Evolutionary conservation across 441 rosid genomes (phyloP), one percentile per base, ranked within the genome.

Genomic region (Gossypium davidsonii): DNA sequence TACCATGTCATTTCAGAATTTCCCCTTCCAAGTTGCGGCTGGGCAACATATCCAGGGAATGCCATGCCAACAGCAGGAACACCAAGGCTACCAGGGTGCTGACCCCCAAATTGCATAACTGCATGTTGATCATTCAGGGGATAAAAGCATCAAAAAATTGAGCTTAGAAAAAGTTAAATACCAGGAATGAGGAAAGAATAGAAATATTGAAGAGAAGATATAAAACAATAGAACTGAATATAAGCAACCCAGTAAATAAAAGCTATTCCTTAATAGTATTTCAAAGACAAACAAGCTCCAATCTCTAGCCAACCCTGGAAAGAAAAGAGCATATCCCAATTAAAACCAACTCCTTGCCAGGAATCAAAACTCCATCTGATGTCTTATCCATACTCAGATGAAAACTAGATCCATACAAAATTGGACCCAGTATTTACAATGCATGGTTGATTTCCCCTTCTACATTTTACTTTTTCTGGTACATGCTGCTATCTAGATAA

Each of bases 1-100:
- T 91, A 95, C 99, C 98, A 95, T 75, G 99, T 87, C 99, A 95
- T 91, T 83, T 95, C 97, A 8, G 96, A 92, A 83, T 86, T 95
- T 75, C 95, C 95, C 59, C 85, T 55, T 76, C 98, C 99, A 85
- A 79, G 92, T 80, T 95, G 97, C 15, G 93, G 91, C 73, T 87
- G 93, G 73, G 88, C 85, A 80, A 91, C 97, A 80, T 95, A 95
- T 85, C 99, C 99, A 61, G 99, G 99, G 80, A 88, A 90, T 56
- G 99, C 99, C 98, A 95, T 90, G 84, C 99, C 99, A 64, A 90
- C 90, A 23, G 97, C 83, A 8, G 99, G 97, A 78, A 94, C 96
- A 58, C 96, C 91, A 15, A 90, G 73, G 46, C 95, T 88, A 75
- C 95, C 84, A 77, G 96, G 92, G 71, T 91, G 99, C 93, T 95